Evolutionary conservation across 1,284 basidiomycete species (phyloP).

Genomic region (Moesziomyces sp.): DNA sequence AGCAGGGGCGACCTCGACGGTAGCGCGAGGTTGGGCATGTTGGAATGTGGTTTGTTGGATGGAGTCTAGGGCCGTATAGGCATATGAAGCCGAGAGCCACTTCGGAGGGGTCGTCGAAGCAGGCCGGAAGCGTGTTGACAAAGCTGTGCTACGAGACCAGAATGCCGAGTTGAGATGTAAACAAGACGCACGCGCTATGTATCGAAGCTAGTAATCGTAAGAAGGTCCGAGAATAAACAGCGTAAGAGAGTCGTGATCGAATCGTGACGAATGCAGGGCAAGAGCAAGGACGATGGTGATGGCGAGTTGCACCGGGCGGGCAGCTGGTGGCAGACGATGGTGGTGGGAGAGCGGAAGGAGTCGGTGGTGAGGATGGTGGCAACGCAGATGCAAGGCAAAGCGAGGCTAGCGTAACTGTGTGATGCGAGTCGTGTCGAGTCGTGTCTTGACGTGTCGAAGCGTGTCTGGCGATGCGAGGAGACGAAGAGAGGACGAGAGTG

Average conservation of each 20-base stretch:
- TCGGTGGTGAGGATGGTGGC: background rate
- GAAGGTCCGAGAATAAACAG: no score
- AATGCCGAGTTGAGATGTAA: conserved; percentile 5
- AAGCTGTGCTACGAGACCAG: background rate
- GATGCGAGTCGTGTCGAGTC: background rate
- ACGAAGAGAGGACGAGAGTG: background rate
- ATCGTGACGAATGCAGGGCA: no score
- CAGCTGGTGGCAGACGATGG: background rate
- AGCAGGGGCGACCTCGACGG: conserved; percentile 58
- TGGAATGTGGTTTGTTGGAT: background rate
- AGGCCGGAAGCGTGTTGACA: no score
- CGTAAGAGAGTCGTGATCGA: no score
- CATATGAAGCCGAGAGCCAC: conserved; percentile 1
- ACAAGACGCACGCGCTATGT: no score
- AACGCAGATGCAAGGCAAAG: background rate
- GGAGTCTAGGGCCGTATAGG: background rate
- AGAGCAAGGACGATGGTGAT: background rate
- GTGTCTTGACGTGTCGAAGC: background rate
- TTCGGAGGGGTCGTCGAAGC: no score
- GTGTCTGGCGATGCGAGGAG: background rate
- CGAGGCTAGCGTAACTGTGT: background rate
- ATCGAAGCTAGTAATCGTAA: no score
- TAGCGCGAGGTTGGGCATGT: conserved; percentile 51
- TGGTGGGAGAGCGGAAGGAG: no score
- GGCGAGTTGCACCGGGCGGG: background rate